Percentiles rank a stretch among this genome's conserved stretches.
Evolutionary conservation across 768 basidiomycete genomes (phyloP).

Genomic region (Glaciozyma martinii): DNA sequence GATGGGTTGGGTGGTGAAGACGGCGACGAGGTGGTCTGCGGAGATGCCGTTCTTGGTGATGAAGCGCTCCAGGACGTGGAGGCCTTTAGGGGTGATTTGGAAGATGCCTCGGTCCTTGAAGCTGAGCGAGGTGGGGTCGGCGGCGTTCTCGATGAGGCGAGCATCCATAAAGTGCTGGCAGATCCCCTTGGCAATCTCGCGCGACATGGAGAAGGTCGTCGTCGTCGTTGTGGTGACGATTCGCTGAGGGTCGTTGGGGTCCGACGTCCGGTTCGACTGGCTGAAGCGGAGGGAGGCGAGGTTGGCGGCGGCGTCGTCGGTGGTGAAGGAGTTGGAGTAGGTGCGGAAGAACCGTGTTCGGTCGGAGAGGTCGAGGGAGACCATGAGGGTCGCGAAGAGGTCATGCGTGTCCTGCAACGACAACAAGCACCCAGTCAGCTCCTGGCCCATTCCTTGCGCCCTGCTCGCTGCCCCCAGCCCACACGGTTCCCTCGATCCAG

Average conservation of each 20-base stretch:
- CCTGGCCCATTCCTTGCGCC: not conserved
- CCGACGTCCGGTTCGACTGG: slow-evolving; percentile 95
- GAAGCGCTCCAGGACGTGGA: slow-evolving; percentile 98
- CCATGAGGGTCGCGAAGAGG: slow-evolving; percentile 91
- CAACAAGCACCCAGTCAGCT: not conserved
- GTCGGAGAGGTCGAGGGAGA: slow-evolving; percentile 75
- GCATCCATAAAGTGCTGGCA: slow-evolving; percentile 99
- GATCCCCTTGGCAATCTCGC: slow-evolving; percentile 99
- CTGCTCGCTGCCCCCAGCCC: too few relatives aligned
- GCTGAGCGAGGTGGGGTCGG: slow-evolving; percentile 72
- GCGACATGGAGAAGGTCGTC: slow-evolving; percentile 98
- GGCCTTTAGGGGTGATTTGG: slow-evolving; percentile 89
- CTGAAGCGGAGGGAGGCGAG: slow-evolving; percentile 94
- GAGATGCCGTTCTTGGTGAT: slow-evolving; percentile 99
- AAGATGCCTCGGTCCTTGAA: slow-evolving; percentile 99
- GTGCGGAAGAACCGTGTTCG: slow-evolving; percentile 95
- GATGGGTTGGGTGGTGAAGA: slow-evolving; percentile 87
- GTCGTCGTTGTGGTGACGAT: slow-evolving; percentile 99
- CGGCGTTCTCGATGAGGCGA: slow-evolving; percentile 90
- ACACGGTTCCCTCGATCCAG: not conserved
- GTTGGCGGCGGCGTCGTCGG: slow-evolving; percentile 85
- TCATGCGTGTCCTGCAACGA: slow-evolving; percentile 80
- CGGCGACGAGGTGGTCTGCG: slow-evolving; percentile 77
- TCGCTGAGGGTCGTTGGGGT: slow-evolving; percentile 93
- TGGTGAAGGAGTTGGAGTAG: slow-evolving; percentile 89